Evolutionary conservation across 1,284 basidiomycete genomes (phyloP), one percentile per base, ranked within the genome.

Genomic region (Violaceomyces palustris): DNA sequence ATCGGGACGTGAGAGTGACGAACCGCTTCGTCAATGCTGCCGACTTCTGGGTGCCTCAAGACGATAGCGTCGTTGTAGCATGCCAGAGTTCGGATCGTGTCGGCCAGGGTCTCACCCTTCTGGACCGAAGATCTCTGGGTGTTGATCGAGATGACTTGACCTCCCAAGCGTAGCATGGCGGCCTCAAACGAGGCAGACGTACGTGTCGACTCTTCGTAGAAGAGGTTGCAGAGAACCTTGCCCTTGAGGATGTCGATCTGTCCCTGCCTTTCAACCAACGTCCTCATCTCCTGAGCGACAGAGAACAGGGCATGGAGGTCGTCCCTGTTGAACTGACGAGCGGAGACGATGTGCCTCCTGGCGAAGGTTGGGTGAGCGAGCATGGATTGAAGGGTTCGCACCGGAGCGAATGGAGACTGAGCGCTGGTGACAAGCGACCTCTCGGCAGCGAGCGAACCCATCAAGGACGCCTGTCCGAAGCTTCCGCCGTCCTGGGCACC

Each of bases 121-220:
- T 81, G 79, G 26, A 96, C 88, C 1, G 91, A 96, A 7, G 90
- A 93, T 9, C 80, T 80, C 42, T 88, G 87, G 3, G 83, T 82
- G 38, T 82, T 82, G 36, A 98, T 81, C 51, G 86, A 81, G 22
- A 97, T 85, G 31, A 98, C 93, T 68, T 93, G 84, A 29, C 94
- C 94, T 38, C 94, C 94, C 64, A 90, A 89, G 40, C 94, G 83
- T 74, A 93, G 91, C 94, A 98, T 98, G 11, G 94, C 94, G 7
- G 93, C 87, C 74, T 99, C 93, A 71, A 99, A 99, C n/a, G 93
- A 97, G 12, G 58, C 60, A 28, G 65, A 69, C 2, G 94, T 99
- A 41, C 94, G 81, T 1, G 94, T 99, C 8, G 91, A 96, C 2
- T 94, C 89, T 74, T 99, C 94, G 75, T 93, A 99, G 80, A 99